These are phyloP conservation scores for Penicillium robsamsonii DNA, from an alignment of 495 filamentous ascomycete genomes.

Conservation along the genomic window DNA sequence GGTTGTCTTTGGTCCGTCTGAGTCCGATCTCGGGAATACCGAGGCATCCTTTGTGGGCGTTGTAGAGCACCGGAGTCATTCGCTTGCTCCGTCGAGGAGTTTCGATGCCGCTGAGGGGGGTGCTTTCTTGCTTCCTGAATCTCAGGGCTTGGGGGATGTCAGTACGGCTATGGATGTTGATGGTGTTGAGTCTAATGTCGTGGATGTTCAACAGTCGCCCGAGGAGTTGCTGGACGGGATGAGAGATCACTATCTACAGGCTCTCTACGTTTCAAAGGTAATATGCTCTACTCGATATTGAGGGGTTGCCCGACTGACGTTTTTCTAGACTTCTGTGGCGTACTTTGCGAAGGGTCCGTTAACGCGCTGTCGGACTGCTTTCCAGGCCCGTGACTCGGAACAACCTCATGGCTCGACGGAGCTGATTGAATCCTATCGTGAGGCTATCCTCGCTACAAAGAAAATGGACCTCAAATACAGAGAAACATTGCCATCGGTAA, in stretches of 20 bases:
- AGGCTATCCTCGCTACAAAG: conserved; percentile 66
- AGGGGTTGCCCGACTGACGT: conserved; percentile 12
- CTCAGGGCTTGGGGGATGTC: conserved; percentile 14
- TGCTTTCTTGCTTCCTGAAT: conserved; percentile 14
- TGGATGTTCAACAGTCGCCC: conserved; percentile 49
- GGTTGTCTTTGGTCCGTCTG: conserved; percentile 32
- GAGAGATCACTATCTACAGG: conserved; percentile 76
- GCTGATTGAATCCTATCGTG: conserved; percentile 66
- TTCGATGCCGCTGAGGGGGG: not conserved
- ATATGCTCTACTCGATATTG: conserved; percentile 8
- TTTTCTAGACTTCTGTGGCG: conserved; percentile 72
- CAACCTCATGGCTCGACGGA: conserved; percentile 35
- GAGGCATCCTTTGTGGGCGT: conserved; percentile 25
- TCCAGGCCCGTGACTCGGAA: conserved; percentile 57
- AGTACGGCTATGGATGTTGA: conserved; percentile 19
- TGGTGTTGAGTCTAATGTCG: conserved; percentile 8
- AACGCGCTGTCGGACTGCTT: conserved; percentile 77
- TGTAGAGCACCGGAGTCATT: conserved; percentile 20
- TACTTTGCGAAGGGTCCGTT: conserved; percentile 97
- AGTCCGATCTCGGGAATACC: conserved; percentile 3
- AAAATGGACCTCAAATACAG: conserved; percentile 87
- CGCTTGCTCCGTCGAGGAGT: conserved; percentile 17
- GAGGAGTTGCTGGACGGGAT: conserved; percentile 66
- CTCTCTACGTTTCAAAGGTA: conserved; percentile 87
- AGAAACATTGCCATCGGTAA: conserved; percentile 65